Percentiles rank a stretch among this genome's conserved stretches.
Conservation (phyloP, 2,329 filamentous ascomycete species). For the Cordyceps javanica region DNA sequence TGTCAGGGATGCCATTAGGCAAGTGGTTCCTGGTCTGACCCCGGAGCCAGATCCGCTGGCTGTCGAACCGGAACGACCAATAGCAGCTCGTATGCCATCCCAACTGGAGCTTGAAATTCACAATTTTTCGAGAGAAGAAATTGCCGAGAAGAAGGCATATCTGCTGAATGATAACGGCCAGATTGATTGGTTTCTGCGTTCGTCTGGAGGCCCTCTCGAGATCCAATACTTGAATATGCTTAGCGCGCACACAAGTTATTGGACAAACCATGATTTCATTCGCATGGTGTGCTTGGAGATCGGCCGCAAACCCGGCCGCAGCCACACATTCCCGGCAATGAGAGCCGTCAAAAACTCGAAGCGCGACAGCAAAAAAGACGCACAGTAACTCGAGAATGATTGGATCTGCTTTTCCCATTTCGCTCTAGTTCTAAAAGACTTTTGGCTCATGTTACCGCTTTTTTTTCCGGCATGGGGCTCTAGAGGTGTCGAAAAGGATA, state of each 20-base stretch:
- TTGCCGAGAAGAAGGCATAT: conserved; percentile 82
- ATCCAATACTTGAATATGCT: conserved; percentile 98
- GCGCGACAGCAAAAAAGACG: conserved; percentile 19
- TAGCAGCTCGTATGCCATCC: conserved; percentile 46
- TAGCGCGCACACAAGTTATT: conserved; percentile 91
- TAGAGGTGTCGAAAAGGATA: neutral
- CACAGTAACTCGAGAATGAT: neutral
- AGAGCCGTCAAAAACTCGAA: conserved; percentile 50
- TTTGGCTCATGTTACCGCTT: neutral
- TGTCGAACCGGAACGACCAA: conserved; percentile 30
- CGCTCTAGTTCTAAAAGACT: no score
- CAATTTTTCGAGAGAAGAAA: conserved; percentile 86
- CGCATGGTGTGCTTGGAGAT: conserved; percentile 84
- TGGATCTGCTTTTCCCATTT: neutral
- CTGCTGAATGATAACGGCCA: conserved; percentile 95
- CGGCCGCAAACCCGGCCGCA: conserved; percentile 64
- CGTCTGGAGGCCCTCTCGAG: conserved; percentile 79
- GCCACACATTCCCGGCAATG: conserved; percentile 51
- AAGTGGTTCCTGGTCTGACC: conserved; percentile 50
- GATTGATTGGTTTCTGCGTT: conserved; percentile 82
- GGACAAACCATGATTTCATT: conserved; percentile 83
- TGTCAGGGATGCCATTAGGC: conserved; percentile 56
- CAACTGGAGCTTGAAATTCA: conserved; percentile 91
- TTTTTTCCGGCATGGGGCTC: no score
- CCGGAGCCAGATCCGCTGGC: conserved; percentile 24